These are phyloP conservation scores for Aureobasidium sp. DNA, from an alignment of 2,329 filamentous ascomycete genomes.

Conservation along the genomic window DNA sequence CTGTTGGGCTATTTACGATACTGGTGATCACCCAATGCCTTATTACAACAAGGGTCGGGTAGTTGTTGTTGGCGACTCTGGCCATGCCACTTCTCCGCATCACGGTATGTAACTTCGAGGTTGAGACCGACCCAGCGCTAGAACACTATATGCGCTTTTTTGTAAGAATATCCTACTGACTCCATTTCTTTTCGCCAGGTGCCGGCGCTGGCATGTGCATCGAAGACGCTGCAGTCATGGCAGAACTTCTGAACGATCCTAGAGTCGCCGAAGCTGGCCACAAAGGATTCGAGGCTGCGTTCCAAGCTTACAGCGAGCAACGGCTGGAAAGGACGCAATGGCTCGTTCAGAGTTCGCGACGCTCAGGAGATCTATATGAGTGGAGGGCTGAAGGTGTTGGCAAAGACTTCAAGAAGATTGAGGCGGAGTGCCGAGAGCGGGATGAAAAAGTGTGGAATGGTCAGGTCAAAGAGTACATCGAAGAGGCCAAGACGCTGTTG, in stretches of 20 bases:
- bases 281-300: slow-evolving; percentile 29
- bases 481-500: slow-evolving; percentile 14
- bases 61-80: slow-evolving; percentile 34
- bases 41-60: slow-evolving; percentile 31
- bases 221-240: slow-evolving; percentile 26
- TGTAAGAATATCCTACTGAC: background rate
- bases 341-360: slow-evolving; percentile 36
- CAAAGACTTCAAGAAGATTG: slow-evolving; percentile 33
- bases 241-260: slow-evolving; percentile 22
- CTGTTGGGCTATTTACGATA: slow-evolving; percentile 37
- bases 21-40: slow-evolving; percentile 31
- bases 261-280: slow-evolving; percentile 17
- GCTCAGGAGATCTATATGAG: slow-evolving; percentile 36
- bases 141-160: no score
- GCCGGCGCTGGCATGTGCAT: slow-evolving; percentile 27
- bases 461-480: slow-evolving; percentile 15
- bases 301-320: slow-evolving; percentile 34
- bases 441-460: slow-evolving; percentile 15
- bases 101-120: slow-evolving; percentile 24
- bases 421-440: slow-evolving; percentile 23
- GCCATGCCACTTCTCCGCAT: slow-evolving; percentile 37
- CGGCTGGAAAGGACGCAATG: slow-evolving; percentile 39
- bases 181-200: slow-evolving; percentile 15
- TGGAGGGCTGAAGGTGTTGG: slow-evolving; percentile 29
- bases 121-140: background rate